These are phyloP conservation scores for Cyberlindnera nakhonratchasimensis DNA, from an alignment of 805 yeast species.

Conservation along the genomic window DNA sequence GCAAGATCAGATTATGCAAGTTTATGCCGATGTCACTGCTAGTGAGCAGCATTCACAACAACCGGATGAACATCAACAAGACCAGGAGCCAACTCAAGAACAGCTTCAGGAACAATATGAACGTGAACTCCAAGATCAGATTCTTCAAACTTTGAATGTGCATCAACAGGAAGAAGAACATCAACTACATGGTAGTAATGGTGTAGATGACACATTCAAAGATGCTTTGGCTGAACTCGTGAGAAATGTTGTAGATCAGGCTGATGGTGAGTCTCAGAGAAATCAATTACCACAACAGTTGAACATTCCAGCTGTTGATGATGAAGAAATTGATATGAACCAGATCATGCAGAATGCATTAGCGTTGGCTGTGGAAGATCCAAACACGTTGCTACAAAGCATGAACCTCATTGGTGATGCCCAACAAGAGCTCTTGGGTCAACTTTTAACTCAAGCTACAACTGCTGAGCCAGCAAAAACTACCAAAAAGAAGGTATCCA, in stretches of 20 bases:
- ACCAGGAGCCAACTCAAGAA: not conserved
- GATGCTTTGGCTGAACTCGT: slow-evolving; percentile 56
- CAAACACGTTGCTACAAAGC: slow-evolving; percentile 38
- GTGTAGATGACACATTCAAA: slow-evolving; percentile 38
- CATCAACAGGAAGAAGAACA: slow-evolving; percentile 6
- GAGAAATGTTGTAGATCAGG: slow-evolving; percentile 47
- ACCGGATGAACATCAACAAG: slow-evolving; percentile 4
- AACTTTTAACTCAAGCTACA: slow-evolving; percentile 25
- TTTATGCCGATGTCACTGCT: slow-evolving; percentile 20
- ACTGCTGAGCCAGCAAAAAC: slow-evolving; percentile 15
- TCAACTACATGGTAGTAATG: slow-evolving; percentile 1
- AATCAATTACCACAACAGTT: slow-evolving; percentile 6
- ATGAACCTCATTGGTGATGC: slow-evolving; percentile 28
- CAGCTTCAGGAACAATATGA: slow-evolving; percentile 17
- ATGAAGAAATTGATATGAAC: slow-evolving; percentile 59
- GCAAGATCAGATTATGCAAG: slow-evolving; percentile 26
- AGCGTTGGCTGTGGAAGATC: slow-evolving; percentile 70
- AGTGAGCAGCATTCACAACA: slow-evolving; percentile 11
- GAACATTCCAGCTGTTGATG: slow-evolving; percentile 20
- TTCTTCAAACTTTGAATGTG: slow-evolving; percentile 22
- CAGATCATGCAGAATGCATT: slow-evolving; percentile 75
- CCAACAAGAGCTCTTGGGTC: slow-evolving; percentile 18
- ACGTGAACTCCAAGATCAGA: slow-evolving; percentile 23
- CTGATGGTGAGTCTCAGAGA: slow-evolving; percentile 21
- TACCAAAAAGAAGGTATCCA: slow-evolving; percentile 18